Evolutionary conservation across 148 eudicot species (phyloP), one percentile per base, ranked within the genome.

Genomic region (Dysphania ambrosioides): DNA sequence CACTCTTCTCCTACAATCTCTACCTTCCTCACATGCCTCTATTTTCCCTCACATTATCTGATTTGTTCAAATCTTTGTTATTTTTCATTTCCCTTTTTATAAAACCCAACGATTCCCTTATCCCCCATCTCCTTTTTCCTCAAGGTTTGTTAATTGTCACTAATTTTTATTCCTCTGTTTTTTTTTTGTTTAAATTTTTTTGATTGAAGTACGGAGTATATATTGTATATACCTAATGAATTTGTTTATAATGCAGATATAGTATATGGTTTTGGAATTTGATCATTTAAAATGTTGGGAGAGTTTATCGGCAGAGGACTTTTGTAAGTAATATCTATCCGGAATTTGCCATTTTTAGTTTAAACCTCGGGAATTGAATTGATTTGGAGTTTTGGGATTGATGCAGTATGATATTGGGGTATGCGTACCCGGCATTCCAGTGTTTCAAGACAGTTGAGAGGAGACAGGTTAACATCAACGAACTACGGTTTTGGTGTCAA

Each of bases 401-500:
- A 59, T 75, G 70, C 82, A 92, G 97, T 47, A 71, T 92, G 90
- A 82, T 87, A 65, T 85, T 95, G 55, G 98, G 96, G 57, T 95
- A 87, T 73, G 98, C 96, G 27, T 95, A 88, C 66, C 98, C 98
- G 31, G 97, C 97, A 63, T 92, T 90, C 74, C 91, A 92, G 63
- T 95, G 98, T 66, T 95, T 88, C 86, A 95, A 95, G 72, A 87
- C 96, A 21, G 77, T 92, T 0, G 97, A 90, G 75, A 92, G 81
- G 78, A 92, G 90, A 87, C 89, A 47, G 59, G 96, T 90, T 34
- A 83, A 85, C 66, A 88, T 88, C 21, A 81, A 82, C 13, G 93
- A 95, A 79, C 92, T 95, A n/a, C 84, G 97, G 4, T 95, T 92
- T 79, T 95, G 98, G 98, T 95, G 98, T 77, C 97, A 92, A 89